Percentiles rank a stretch among this genome's conserved stretches.
These are phyloP conservation scores for Karstenula rhodostoma DNA, from an alignment of 2,329 filamentous ascomycete species.

Conservation along the genomic window DNA sequence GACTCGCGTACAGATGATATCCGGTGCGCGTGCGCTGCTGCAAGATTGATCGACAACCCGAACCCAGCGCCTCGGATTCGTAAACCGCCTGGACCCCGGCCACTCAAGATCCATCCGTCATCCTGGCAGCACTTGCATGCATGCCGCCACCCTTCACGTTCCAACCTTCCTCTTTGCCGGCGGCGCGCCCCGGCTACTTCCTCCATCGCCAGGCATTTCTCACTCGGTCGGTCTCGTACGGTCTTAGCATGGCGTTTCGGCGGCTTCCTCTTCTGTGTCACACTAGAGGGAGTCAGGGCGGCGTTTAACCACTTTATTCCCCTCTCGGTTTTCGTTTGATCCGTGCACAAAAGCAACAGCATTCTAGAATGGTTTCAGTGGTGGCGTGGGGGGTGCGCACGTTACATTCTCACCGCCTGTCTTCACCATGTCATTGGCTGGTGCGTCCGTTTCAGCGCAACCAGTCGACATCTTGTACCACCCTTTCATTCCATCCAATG, in stretches of 20 bases:
- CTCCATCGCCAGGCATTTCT: conserved; percentile 23
- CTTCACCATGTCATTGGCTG: conserved; percentile 24
- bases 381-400: conserved; percentile 33
- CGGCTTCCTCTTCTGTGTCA: conserved; percentile 29
- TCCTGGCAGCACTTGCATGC: conserved; percentile 11
- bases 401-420: conserved; percentile 21
- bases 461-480: conserved; percentile 28
- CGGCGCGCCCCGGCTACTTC: conserved; percentile 12
- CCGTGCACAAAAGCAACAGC: conserved; percentile 44
- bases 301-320: conserved; percentile 31
- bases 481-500: conserved; percentile 15
- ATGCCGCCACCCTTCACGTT: conserved; percentile 1
- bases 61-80: conserved; percentile 27
- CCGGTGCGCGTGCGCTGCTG: conserved; percentile 22
- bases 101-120: neutral
- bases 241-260: conserved; percentile 50
- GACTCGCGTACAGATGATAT: conserved; percentile 28
- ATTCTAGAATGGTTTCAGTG: conserved; percentile 40
- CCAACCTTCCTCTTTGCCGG: conserved; percentile 13
- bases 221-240: conserved; percentile 28
- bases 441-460: conserved; percentile 27
- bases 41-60: conserved; percentile 26
- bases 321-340: conserved; percentile 30
- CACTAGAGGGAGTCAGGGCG: conserved; percentile 29
- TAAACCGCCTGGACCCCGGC: conserved; percentile 13